These are phyloP conservation scores for Candida ficus DNA, from an alignment of 805 yeast genomes.

Conservation along the genomic window DNA sequence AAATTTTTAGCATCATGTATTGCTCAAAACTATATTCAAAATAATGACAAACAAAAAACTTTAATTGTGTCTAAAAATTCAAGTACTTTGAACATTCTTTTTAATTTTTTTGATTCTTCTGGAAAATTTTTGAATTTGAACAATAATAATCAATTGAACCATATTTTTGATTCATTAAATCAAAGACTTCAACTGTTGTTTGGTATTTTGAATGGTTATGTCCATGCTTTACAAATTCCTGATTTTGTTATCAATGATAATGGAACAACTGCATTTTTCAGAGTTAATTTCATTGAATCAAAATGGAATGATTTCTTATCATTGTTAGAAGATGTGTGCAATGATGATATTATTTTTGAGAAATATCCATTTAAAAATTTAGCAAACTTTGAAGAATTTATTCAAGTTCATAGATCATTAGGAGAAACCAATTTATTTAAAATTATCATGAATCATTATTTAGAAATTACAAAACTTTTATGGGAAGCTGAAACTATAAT, in stretches of 20 bases:
- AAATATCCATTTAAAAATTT: constrained; percentile 15
- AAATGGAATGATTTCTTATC: constrained; percentile 12
- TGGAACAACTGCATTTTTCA: constrained; percentile 32
- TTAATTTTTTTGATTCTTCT: background rate
- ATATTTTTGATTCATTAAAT: background rate
- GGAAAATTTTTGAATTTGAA: constrained; percentile 5
- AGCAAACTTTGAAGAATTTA: background rate
- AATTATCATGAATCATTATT: constrained; percentile 12
- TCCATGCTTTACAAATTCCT: constrained; percentile 23
- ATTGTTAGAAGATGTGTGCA: background rate
- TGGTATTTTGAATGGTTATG: constrained; percentile 26
- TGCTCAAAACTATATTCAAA: constrained; percentile 18
- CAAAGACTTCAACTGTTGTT: constrained; percentile 14
- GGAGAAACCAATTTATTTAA: background rate
- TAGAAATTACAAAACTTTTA: background rate
- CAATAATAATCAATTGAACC: background rate
- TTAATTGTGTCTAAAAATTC: constrained; percentile 12
- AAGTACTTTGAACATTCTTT: background rate
- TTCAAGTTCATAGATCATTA: background rate
- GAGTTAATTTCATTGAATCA: constrained; percentile 18
- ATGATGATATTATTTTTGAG: background rate
- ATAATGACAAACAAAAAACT: constrained; percentile 15
- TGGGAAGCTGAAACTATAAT: background rate
- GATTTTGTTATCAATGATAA: constrained; percentile 34
- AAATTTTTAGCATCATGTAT: constrained; percentile 26